Evolutionary conservation across 2,329 filamentous ascomycete species (phyloP).

Genomic region (Acephala macrosclerotiorum): DNA sequence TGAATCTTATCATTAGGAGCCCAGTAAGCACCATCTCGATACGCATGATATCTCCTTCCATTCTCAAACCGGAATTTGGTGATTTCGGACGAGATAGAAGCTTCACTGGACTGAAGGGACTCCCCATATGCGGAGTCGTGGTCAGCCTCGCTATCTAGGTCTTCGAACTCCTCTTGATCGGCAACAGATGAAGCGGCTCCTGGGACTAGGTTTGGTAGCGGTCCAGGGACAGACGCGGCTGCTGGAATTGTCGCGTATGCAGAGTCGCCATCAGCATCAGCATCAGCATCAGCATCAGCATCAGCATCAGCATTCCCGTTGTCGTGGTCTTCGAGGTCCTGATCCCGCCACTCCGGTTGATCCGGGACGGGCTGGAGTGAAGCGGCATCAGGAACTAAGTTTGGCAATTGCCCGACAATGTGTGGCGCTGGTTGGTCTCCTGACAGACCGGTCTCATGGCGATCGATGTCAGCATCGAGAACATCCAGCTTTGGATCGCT

Average conservation of each 20-base stretch:
- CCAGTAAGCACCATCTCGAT: conserved; percentile 21
- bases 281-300: no score
- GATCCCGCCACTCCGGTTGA: neutral
- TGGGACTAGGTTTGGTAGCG: neutral
- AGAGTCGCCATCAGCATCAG: no score
- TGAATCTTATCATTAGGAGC: conserved; percentile 21
- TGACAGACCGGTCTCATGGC: neutral
- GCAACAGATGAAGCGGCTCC: neutral
- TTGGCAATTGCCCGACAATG: neutral
- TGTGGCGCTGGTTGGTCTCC: neutral
- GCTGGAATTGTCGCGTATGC: neutral
- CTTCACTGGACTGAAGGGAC: conserved; percentile 6
- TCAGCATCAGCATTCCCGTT: no score
- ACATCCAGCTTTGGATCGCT: neutral
- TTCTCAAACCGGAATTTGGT: conserved; percentile 27
- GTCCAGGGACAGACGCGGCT: neutral
- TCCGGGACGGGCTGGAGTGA: no score
- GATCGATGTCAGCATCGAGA: neutral
- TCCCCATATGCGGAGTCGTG: conserved; percentile 17
- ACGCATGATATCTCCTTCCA: conserved; percentile 26
- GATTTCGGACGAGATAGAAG: conserved; percentile 49
- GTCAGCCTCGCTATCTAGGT: neutral
- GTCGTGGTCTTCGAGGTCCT: neutral
- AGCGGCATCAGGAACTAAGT: neutral
- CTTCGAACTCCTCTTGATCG: conserved; percentile 4